Percentiles rank a stretch among this genome's conserved stretches.
Evolutionary conservation across 2,329 filamentous ascomycete genomes (phyloP).

Genomic region (Ceratocystis ficicola): DNA sequence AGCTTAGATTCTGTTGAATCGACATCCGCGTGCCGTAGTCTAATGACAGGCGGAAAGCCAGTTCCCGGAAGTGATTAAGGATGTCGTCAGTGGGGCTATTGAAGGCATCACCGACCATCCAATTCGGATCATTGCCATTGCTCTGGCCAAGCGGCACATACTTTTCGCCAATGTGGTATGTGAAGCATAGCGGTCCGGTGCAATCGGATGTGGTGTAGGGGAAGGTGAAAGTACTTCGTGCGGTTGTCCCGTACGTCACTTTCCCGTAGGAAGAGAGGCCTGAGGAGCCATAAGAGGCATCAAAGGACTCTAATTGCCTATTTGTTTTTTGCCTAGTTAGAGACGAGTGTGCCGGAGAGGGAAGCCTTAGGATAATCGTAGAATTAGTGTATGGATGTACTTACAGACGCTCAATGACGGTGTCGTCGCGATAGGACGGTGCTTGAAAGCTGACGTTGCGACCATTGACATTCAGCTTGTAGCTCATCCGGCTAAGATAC

Average conservation of each 20-base stretch:
- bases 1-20: background rate
- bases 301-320: background rate
- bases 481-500: background rate
- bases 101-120: background rate
- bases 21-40: background rate
- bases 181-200: background rate
- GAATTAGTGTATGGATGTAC: background rate
- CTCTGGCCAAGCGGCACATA: background rate
- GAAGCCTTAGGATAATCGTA: background rate
- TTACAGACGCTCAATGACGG: background rate
- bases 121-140: background rate
- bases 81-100: background rate
- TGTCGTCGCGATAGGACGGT: background rate
- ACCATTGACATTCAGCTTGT: background rate
- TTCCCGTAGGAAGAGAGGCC: background rate
- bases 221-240: background rate
- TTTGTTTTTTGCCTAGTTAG: background rate
- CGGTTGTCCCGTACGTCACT: background rate
- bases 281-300: background rate
- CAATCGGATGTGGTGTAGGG: background rate
- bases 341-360: background rate
- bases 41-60: background rate
- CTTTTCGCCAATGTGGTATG: background rate
- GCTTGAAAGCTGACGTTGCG: background rate
- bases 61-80: background rate